phyloP scores from a whole-genome alignment of 306 rosid genomes.

The Geum urbanum region DNA sequence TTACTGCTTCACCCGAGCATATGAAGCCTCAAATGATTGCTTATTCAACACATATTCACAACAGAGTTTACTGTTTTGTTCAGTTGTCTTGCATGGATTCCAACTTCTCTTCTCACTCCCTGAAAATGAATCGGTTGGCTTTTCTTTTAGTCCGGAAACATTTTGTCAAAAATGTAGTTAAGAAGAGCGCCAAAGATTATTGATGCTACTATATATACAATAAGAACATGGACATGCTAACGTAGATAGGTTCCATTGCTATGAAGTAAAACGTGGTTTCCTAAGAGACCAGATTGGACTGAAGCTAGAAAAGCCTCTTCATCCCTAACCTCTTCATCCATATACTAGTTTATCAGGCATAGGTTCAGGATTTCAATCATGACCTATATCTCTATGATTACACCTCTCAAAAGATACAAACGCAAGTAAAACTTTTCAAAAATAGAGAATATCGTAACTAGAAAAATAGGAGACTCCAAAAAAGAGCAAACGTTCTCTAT shows the following conservation, averaged over 20 bases:
- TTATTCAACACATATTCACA: too few relatives aligned
- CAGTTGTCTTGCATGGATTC: constrained; percentile 63
- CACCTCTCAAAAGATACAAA: not conserved
- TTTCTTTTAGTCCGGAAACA: not conserved
- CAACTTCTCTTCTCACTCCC: constrained; percentile 99
- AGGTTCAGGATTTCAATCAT: not conserved
- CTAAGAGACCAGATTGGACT: not conserved
- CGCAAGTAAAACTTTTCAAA: not conserved
- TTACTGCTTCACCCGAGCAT: too few relatives aligned
- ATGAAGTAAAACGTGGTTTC: not conserved
- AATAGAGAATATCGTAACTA: not conserved
- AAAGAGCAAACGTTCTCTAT: not conserved
- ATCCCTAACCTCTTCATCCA: not conserved
- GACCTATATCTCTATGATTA: not conserved
- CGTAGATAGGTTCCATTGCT: not conserved
- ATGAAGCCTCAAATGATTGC: too few relatives aligned
- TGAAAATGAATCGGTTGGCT: constrained; percentile 25
- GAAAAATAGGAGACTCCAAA: not conserved
- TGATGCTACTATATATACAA: not conserved
- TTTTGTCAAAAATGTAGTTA: not conserved
- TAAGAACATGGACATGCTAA: not conserved
- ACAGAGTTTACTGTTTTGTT: too few relatives aligned
- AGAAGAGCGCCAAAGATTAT: not conserved
- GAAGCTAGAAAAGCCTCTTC: not conserved
- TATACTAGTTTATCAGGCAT: not conserved